Evolutionary conservation across 2,329 filamentous ascomycete species (phyloP), one percentile per base, ranked within the genome.

Genomic region (Pseudodiploospora longispora): DNA sequence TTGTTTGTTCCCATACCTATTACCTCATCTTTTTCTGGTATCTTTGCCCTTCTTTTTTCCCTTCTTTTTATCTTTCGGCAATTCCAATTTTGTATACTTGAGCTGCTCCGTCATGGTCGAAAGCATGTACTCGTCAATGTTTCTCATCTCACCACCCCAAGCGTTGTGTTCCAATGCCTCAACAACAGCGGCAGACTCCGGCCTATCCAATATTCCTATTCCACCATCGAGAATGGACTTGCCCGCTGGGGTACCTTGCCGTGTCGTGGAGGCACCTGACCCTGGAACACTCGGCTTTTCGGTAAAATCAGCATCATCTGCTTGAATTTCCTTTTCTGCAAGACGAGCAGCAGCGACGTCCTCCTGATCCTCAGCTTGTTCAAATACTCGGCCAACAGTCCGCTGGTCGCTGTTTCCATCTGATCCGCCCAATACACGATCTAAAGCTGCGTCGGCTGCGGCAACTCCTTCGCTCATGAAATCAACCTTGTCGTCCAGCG

Each of bases 291-390:
- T 52, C 44, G 74, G 66, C 60, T 79, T 78, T 56, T 90, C 86
- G 3, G 81, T 81, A 53, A 95, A 95, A 58, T 95, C 89, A 4
- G 80, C 86, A 38, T 90, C 87, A 53, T 95, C 88, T 27, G 86
- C 84, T 55, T 87, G 81, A 38, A 93, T 83, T 62, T 98, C 93
- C 58, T 86, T 93, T 60, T 94, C 85, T 0, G 93, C 93, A 7
- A 85, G 78, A 41, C 86, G 84, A 2, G 93, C 93, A 0, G 93
- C 93, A 28, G 82, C 82, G 10, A 91, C 87, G 59, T 98, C 93
- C 59, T 98, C 93, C 39, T 79, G 80, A 56, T 98, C 93, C 64
- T 98, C 93, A 1, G 89, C 91, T 51, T 87, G 85, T 54, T 94
- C 89, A 30, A 98, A 81, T 0, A 83, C 87, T 10, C 83, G 78